Percentiles rank a stretch among this genome's conserved stretches.
Evolutionary conservation across 192 early-diverging fungal genomes (phyloP).

Genomic region (Chytriomyces confervae): DNA sequence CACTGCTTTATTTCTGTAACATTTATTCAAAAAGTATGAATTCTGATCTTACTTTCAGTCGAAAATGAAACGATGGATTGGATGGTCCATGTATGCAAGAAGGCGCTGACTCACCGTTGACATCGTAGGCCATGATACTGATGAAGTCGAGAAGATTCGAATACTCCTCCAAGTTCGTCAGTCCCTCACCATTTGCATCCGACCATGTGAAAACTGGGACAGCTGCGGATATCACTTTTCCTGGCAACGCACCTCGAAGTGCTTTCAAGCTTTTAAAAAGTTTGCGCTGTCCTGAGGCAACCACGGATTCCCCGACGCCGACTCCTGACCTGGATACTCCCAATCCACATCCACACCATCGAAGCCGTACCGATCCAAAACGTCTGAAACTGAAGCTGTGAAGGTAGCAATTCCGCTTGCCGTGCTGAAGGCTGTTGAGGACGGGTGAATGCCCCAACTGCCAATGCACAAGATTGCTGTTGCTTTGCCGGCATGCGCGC

Average conservation of each 20-base stretch:
- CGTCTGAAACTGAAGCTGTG: neutral
- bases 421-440: neutral
- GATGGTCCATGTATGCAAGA: too few species aligned
- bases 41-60: too few species aligned
- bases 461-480: neutral
- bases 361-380: neutral
- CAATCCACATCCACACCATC: constrained; percentile 2
- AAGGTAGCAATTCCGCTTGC: neutral
- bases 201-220: neutral
- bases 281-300: neutral
- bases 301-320: neutral
- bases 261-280: neutral
- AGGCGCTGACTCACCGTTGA: neutral
- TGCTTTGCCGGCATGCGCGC: neutral
- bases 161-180: neutral
- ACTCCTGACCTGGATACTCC: neutral
- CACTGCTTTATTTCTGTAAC: too few species aligned
- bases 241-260: neutral
- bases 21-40: too few species aligned
- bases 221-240: neutral
- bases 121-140: neutral
- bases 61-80: too few species aligned
- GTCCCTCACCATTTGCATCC: neutral
- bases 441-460: neutral
- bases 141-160: neutral